Conservation (phyloP, 257 asterid genomes). For the Penstemon eatonii region DNA sequence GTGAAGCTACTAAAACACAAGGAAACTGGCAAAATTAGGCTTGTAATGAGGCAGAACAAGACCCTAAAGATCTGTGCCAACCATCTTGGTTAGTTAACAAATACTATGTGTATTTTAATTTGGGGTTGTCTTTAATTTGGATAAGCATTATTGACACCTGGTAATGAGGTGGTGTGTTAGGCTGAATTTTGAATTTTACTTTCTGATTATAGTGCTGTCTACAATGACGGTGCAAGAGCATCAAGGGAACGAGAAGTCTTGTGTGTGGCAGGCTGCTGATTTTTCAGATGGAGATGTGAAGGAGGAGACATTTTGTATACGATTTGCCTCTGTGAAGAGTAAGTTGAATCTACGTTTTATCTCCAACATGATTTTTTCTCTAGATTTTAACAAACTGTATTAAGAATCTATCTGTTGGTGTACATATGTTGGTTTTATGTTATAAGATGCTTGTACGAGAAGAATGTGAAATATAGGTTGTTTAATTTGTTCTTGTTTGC, state of each 20-base stretch:
- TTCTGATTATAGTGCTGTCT: slow-evolving; percentile 49
- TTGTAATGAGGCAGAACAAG: slow-evolving; percentile 91
- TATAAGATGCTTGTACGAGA: too few relatives aligned
- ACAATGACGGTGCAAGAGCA: slow-evolving; percentile 73
- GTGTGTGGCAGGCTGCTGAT: slow-evolving; percentile 89
- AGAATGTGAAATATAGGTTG: too few relatives aligned
- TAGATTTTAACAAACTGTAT: too few relatives aligned
- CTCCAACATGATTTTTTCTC: not conserved
- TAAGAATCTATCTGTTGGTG: too few relatives aligned
- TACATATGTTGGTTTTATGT: too few relatives aligned
- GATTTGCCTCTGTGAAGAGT: slow-evolving; percentile 81
- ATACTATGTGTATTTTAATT: not conserved
- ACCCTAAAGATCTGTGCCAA: slow-evolving; percentile 92
- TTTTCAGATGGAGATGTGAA: slow-evolving; percentile 86
- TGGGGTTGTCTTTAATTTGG: not conserved
- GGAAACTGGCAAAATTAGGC: slow-evolving; percentile 73
- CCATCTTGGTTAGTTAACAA: slow-evolving; percentile 60
- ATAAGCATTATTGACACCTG: not conserved
- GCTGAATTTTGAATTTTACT: slow-evolving; percentile 7
- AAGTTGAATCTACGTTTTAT: slow-evolving; percentile 31
- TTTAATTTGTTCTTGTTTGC: too few relatives aligned
- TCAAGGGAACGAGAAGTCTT: slow-evolving; percentile 79
- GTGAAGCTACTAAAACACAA: slow-evolving; percentile 81
- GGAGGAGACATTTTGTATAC: slow-evolving; percentile 73
- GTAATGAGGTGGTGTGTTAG: not conserved